A percentile compares a stretch with the other conserved stretches of the same genome.
Conservation (phyloP, 345 rosid genomes). For the Aurinia saxatilis region DNA sequence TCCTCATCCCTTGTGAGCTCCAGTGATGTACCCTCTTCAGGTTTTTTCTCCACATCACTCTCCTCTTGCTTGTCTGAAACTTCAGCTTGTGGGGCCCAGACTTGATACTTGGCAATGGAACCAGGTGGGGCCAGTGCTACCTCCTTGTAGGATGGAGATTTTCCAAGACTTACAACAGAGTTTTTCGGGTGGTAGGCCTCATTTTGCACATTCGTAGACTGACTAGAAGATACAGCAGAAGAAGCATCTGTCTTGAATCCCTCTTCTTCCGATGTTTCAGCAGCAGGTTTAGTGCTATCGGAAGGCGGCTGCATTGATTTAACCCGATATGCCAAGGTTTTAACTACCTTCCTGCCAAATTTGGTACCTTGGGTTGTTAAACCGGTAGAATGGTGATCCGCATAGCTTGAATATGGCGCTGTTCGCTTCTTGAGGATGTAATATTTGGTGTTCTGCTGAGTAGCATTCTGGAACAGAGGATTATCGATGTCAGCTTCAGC, state of each 20-base stretch:
- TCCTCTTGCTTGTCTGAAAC: slow-evolving; percentile 38
- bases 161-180: slow-evolving; percentile 59
- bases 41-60: slow-evolving; percentile 18
- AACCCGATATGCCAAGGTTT: slow-evolving; percentile 77
- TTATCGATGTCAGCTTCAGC: slow-evolving; percentile 46
- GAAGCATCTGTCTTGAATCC: slow-evolving; percentile 35
- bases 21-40: slow-evolving; percentile 29
- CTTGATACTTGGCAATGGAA: slow-evolving; percentile 61
- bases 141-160: slow-evolving; percentile 97
- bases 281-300: slow-evolving; percentile 29
- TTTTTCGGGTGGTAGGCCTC: slow-evolving; percentile 36
- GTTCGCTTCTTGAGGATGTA: slow-evolving; percentile 64
- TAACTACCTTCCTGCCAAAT: slow-evolving; percentile 69
- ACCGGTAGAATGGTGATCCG: slow-evolving; percentile 45
- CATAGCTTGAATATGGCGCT: slow-evolving; percentile 53
- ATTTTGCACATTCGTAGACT: slow-evolving; percentile 29
- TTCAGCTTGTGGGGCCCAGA: slow-evolving; percentile 44
- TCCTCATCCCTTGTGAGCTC: slow-evolving; percentile 31
- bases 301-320: slow-evolving; percentile 61
- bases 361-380: slow-evolving; percentile 52
- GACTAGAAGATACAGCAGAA: slow-evolving; percentile 32
- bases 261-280: slow-evolving; percentile 31
- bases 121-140: slow-evolving; percentile 98
- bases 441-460: slow-evolving; percentile 57
- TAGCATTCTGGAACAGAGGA: slow-evolving; percentile 40